phyloP scores from a whole-genome alignment of 768 basidiomycete species.

The Termitomyces heimii region DNA sequence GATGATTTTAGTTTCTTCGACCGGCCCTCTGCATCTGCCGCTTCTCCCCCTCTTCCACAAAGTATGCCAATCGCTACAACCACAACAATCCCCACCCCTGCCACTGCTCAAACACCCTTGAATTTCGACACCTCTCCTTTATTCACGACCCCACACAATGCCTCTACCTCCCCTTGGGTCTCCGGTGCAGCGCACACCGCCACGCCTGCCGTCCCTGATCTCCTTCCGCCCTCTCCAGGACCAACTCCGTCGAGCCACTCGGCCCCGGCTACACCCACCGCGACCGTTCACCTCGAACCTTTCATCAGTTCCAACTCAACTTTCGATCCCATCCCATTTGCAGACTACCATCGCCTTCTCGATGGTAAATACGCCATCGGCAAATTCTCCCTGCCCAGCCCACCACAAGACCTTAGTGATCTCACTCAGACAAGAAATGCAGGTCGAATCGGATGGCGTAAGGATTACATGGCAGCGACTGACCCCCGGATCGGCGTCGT shows the following conservation, averaged over 20 bases:
- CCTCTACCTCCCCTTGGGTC: conserved; percentile 8
- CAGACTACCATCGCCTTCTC: conserved; percentile 49
- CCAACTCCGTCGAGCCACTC: conserved; percentile 41
- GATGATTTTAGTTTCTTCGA: conserved; percentile 91
- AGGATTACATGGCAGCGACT: conserved; percentile 53
- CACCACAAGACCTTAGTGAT: conserved; percentile 24
- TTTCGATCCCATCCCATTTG: conserved; percentile 77
- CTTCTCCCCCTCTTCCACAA: background rate
- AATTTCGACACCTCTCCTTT: background rate
- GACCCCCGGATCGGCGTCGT: conserved; percentile 71
- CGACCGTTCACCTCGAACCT: conserved; percentile 35
- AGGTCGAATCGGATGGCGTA: conserved; percentile 33
- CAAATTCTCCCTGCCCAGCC: conserved; percentile 55
- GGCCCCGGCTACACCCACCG: conserved; percentile 44
- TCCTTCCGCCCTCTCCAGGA: conserved; percentile 46
- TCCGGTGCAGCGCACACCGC: conserved; percentile 10
- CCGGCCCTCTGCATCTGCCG: conserved; percentile 31
- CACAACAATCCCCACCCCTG: conserved; percentile 19
- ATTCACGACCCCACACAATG: conserved; percentile 3
- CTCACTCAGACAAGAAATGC: background rate
- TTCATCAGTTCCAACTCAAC: conserved; percentile 15
- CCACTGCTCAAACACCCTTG: conserved; percentile 19
- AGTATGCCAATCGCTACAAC: background rate
- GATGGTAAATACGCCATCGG: conserved; percentile 74
- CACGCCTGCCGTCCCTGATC: conserved; percentile 29